phyloP scores from a whole-genome alignment of 441 rosid genomes.

The Caryocar brasiliense region DNA sequence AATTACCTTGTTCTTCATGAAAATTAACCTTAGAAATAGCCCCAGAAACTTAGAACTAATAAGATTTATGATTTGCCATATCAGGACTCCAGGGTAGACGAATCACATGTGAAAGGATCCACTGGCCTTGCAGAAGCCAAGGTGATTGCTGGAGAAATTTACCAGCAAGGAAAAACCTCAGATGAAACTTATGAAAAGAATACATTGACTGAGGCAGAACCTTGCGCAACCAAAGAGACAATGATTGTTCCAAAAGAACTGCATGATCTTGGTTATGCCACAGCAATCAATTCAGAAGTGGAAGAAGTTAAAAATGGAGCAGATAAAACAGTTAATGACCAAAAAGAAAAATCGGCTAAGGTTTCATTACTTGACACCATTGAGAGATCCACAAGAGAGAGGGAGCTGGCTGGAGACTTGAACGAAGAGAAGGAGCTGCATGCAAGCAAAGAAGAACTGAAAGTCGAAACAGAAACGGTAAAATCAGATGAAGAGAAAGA shows the following conservation, averaged over 20 bases:
- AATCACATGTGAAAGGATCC: constrained; percentile 14
- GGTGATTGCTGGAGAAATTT: constrained; percentile 16
- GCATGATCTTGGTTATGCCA: constrained; percentile 15
- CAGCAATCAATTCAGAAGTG: constrained; percentile 15
- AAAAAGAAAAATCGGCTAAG: constrained; percentile 21
- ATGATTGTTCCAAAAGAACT: too few relatives aligned
- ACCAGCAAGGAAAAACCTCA: constrained; percentile 17
- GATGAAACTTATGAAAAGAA: constrained; percentile 15
- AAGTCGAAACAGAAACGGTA: constrained; percentile 21
- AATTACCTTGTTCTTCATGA: background rate
- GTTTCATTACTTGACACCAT: constrained; percentile 25
- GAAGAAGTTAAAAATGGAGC: constrained; percentile 17
- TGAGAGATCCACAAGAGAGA: constrained; percentile 23
- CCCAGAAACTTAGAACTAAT: background rate
- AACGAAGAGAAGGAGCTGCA: constrained; percentile 17
- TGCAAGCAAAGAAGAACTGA: constrained; percentile 14
- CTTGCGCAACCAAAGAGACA: constrained; percentile 2
- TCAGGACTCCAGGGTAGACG: constrained; percentile 21
- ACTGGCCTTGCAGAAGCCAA: constrained; percentile 11
- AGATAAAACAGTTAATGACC: constrained; percentile 1
- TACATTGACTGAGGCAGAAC: constrained; percentile 15
- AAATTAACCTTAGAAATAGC: background rate
- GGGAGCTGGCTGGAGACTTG: constrained; percentile 10
- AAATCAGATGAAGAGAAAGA: constrained; percentile 35
- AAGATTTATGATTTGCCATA: constrained; percentile 10